Evolutionary conservation across 352 stramenopile species (phyloP).

Genomic region (Saprolegnia parasitica): DNA sequence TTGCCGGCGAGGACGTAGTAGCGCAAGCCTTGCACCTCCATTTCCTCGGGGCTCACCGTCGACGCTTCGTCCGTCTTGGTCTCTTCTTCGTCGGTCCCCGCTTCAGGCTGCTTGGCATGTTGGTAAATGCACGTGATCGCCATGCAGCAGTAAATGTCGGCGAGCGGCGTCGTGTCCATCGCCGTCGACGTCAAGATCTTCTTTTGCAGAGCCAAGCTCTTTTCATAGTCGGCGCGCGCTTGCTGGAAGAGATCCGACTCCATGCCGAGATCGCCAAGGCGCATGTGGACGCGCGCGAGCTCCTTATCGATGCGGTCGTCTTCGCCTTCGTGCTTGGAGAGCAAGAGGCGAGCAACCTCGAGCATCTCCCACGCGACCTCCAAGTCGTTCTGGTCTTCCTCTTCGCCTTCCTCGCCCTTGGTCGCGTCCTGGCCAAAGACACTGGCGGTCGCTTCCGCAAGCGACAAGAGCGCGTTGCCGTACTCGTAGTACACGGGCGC

Average conservation of each 20-base stretch:
- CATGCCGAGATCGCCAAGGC: constrained; percentile 71
- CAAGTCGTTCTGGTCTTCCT: constrained; percentile 64
- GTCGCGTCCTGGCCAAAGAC: constrained; percentile 18
- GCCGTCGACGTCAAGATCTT: constrained; percentile 64
- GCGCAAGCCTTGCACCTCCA: constrained; percentile 56
- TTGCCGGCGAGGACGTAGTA: constrained; percentile 79
- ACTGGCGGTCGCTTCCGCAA: constrained; percentile 41
- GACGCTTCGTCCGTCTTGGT: constrained; percentile 20
- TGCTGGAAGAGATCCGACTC: constrained; percentile 79
- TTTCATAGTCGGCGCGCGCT: constrained; percentile 71
- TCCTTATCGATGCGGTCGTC: constrained; percentile 70
- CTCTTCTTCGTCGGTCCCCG: constrained; percentile 16
- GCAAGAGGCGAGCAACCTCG: constrained; percentile 77
- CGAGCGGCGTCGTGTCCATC: constrained; percentile 69
- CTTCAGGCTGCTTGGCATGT: constrained; percentile 35
- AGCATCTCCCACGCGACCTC: constrained; percentile 85
- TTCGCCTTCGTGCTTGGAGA: constrained; percentile 54
- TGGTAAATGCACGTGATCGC: constrained; percentile 83
- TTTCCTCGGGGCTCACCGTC: constrained; percentile 32
- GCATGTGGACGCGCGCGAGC: constrained; percentile 71
- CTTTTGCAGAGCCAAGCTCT: constrained; percentile 59
- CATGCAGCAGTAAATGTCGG: constrained; percentile 77
- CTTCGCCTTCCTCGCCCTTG: constrained; percentile 35
- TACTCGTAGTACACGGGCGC: constrained; percentile 82
- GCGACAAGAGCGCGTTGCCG: constrained; percentile 67